Base-by-base conservation (phyloP, 257 asterid genomes). In the Striga asiatica region DNA sequence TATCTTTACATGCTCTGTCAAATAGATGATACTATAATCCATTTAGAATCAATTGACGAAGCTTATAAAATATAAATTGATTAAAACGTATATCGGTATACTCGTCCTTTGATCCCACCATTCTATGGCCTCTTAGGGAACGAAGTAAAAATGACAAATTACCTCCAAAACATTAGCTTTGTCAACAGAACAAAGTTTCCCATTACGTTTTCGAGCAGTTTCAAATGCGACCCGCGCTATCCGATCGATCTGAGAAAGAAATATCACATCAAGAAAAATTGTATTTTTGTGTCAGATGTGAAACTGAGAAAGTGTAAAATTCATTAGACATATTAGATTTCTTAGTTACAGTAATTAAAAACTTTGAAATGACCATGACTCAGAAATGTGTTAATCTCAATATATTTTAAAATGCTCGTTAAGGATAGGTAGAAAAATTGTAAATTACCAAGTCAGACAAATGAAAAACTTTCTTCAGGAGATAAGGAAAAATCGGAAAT, bases 151-250 rank as follows among this genome's bases (percentile, higher is more conserved):
- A 1, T 8, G n/a, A n/a, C 19, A 43, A 46, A 12, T 10, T 46
- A 46, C 98, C 97, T 92, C 99, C 88, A 92, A 73, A 45, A 92
- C 99, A 72, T 92, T 92, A 60, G 99, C 99, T 77, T 92, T 92
- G 68, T 92, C 99, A 21, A 92, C 97, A 48, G 95, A 88, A 65
- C 97, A 92, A 50, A 92, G 95, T 66, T 82, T 88, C 59, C 94
- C 95, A 39, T 71, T 68, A 29, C 97, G 94, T 47, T 82, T 92
- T 70, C 82, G 76, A 65, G 99, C 95, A 71, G 94, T 84, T 72
- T 84, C 93, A 76, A 92, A 88, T 50, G 99, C 99, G 50, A 92
- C 78, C 21, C 85, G 95, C 66, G 97, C 97, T 70, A 92, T 92
- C 39, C 99, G 95, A 54, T 82, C 97, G 50, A 92, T 83, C 99